These are phyloP conservation scores for Neckera pumila DNA, from an alignment of 225 moss, liverwort and hornwort species.

Conservation along the genomic window DNA sequence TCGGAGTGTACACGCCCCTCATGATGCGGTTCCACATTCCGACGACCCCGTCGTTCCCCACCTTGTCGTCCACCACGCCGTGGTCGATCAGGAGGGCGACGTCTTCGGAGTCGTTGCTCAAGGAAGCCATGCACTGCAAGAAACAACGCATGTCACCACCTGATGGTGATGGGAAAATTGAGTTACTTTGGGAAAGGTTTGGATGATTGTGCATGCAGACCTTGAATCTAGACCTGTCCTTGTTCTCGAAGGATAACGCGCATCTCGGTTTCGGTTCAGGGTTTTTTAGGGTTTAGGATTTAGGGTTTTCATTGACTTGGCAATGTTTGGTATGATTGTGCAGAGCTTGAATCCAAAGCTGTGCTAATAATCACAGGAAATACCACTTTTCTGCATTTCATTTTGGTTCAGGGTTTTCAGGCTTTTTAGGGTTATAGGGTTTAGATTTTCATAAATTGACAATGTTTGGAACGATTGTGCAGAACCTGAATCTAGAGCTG, in stretches of 20 bases:
- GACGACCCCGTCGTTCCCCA: not conserved
- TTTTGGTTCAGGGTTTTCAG: not conserved
- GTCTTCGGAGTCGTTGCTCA: conserved; percentile 1
- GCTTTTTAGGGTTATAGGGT: not conserved
- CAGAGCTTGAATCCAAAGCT: not conserved
- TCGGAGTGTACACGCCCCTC: not conserved
- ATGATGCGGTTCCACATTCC: conserved; percentile 13
- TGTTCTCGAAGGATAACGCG: not conserved
- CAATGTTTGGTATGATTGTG: not conserved
- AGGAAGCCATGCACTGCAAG: conserved; percentile 13
- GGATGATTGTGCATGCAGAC: not conserved
- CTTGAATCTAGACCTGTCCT: not conserved
- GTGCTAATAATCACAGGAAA: not conserved
- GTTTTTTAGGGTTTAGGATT: no score
- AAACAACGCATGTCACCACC: conserved; percentile 13
- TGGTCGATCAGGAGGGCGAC: not conserved
- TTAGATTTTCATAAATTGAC: not conserved
- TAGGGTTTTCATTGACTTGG: not conserved
- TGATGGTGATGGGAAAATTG: not conserved
- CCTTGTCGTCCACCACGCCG: conserved; percentile 9
- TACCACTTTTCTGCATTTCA: not conserved
- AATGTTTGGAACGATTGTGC: not conserved
- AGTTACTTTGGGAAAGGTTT: not conserved
- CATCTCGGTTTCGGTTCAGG: not conserved
- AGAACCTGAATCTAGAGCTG: not conserved